Conservation (phyloP, 2,329 filamentous ascomycete genomes). For the Chaetomiaceae sp. region DNA sequence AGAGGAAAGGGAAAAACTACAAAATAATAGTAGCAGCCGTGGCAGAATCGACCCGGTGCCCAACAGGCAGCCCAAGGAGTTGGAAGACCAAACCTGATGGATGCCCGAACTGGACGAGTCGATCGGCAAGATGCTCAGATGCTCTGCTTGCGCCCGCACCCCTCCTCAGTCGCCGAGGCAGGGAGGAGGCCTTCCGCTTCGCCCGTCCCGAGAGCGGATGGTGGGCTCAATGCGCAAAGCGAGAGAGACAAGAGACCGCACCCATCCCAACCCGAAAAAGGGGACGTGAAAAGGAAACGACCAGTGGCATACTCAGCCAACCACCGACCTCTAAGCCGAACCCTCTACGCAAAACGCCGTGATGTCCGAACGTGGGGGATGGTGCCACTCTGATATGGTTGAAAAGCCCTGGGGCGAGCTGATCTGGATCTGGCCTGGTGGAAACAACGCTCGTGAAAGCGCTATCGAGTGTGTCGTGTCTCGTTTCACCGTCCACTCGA, state of each 20-base stretch:
- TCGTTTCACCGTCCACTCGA: not conserved
- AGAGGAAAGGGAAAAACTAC: too few species aligned
- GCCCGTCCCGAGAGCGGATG: too few species aligned
- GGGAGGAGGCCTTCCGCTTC: too few species aligned
- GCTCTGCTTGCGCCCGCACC: too few species aligned
- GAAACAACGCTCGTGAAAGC: not conserved
- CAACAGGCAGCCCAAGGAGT: not conserved
- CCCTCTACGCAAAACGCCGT: conserved; percentile 17
- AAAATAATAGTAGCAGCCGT: too few species aligned
- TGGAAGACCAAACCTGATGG: conserved; percentile 1
- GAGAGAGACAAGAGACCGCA: conserved; percentile 1
- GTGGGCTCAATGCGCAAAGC: too few species aligned
- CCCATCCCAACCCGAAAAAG: not conserved
- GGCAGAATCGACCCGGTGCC: too few species aligned
- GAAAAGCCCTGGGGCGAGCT: conserved; percentile 5
- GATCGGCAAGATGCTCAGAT: not conserved
- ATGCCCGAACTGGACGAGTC: not conserved
- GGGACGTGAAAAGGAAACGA: conserved; percentile 8
- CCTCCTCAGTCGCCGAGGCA: not conserved
- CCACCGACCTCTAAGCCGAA: conserved; percentile 15
- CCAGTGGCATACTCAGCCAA: conserved; percentile 8
- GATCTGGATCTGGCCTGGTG: conserved; percentile 7
- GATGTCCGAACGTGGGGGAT: conserved; percentile 10
- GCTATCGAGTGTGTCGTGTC: not conserved
- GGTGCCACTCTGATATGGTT: too few species aligned